Evolutionary conservation across 2,329 filamentous ascomycete species (phyloP).

Genomic region (Fusarium illudens): DNA sequence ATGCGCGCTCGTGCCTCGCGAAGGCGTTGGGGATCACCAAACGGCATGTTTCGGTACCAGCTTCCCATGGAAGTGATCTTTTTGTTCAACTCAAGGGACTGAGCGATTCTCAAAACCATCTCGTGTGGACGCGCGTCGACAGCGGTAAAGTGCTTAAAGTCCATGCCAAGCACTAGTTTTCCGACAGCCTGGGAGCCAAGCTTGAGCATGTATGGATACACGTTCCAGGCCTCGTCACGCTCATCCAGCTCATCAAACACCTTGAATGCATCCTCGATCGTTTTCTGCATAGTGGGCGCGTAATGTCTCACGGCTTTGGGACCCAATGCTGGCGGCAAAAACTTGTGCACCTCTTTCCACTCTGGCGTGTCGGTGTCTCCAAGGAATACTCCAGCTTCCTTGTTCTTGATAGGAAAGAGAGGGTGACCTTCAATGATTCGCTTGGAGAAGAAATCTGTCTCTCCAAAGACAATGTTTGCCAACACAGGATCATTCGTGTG

Average conservation of each 20-base stretch:
- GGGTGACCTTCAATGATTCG: slow-evolving; percentile 60
- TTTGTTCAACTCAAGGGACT: slow-evolving; percentile 65
- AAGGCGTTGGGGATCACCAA: slow-evolving; percentile 62
- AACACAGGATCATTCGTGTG: slow-evolving; percentile 60
- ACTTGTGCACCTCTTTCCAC: slow-evolving; percentile 66
- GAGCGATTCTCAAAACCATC: slow-evolving; percentile 60
- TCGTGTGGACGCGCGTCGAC: slow-evolving; percentile 59
- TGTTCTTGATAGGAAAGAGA: slow-evolving; percentile 53
- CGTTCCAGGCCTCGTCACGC: slow-evolving; percentile 56
- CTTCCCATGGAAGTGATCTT: slow-evolving; percentile 61
- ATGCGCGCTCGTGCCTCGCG: slow-evolving; percentile 46
- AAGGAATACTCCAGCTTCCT: slow-evolving; percentile 55
- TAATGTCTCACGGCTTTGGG: slow-evolving; percentile 70
- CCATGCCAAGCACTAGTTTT: slow-evolving; percentile 55
- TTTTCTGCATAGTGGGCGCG: slow-evolving; percentile 65
- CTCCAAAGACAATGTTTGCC: slow-evolving; percentile 55
- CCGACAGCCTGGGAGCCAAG: slow-evolving; percentile 56
- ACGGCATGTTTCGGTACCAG: slow-evolving; percentile 66
- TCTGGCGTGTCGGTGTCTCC: slow-evolving; percentile 61
- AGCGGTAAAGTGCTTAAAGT: slow-evolving; percentile 55
- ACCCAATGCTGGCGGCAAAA: slow-evolving; percentile 65
- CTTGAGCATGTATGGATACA: slow-evolving; percentile 61
- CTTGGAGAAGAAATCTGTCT: slow-evolving; percentile 64
- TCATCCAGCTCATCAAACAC: slow-evolving; percentile 62
- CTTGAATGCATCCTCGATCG: slow-evolving; percentile 59